These are phyloP conservation scores for Alternaria angustiovoidea DNA, from an alignment of 2,329 filamentous ascomycete genomes.

Conservation along the genomic window DNA sequence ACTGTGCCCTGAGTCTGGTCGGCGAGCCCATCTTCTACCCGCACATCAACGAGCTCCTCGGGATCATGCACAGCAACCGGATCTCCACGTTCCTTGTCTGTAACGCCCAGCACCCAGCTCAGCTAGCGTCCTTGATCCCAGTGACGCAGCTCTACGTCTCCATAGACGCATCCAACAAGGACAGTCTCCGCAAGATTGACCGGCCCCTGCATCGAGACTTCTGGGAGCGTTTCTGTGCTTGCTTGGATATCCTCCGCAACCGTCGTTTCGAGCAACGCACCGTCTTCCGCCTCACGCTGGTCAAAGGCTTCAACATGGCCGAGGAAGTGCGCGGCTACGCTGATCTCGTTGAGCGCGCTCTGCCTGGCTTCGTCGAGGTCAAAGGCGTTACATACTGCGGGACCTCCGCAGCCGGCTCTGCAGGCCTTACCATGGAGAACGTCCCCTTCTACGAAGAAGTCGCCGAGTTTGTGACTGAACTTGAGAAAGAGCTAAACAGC, in stretches of 20 bases:
- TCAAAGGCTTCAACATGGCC: conserved; percentile 98
- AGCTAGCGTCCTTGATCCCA: conserved; percentile 80
- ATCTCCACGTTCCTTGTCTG: conserved; percentile 97
- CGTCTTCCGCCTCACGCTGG: conserved; percentile 91
- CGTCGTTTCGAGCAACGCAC: conserved; percentile 87
- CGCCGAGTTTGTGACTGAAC: conserved; percentile 77
- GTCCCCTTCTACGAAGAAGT: conserved; percentile 96
- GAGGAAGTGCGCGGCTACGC: conserved; percentile 93
- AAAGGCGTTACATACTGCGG: conserved; percentile 98
- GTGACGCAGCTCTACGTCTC: conserved; percentile 97
- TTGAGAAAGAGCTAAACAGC: conserved; percentile 72
- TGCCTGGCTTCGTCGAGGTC: conserved; percentile 93
- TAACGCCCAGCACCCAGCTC: conserved; percentile 94
- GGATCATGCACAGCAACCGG: conserved; percentile 81
- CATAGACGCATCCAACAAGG: conserved; percentile 91
- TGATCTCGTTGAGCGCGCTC: conserved; percentile 81
- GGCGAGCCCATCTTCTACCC: conserved; percentile 99
- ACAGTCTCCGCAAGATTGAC: conserved; percentile 87
- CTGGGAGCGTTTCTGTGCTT: conserved; percentile 94
- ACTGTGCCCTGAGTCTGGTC: conserved; percentile 91
- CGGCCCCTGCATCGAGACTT: conserved; percentile 93
- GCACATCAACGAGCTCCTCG: conserved; percentile 91
- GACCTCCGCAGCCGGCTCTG: conserved; percentile 81
- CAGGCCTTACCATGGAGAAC: conserved; percentile 94
- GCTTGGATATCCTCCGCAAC: conserved; percentile 86